phyloP scores from a whole-genome alignment of 164 flowering plant genomes.

The Berberis vulgaris region DNA sequence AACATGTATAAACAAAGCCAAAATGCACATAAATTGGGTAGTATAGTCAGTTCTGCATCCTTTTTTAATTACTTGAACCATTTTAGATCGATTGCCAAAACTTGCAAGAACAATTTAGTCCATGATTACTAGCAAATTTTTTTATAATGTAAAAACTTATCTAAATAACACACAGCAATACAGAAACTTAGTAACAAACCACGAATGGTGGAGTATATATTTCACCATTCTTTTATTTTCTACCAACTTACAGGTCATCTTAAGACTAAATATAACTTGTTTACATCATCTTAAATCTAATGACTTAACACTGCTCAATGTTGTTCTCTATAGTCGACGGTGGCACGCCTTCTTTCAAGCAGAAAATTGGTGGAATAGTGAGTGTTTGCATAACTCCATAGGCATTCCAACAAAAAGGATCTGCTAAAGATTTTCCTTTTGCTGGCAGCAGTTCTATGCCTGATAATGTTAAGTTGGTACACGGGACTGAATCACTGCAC shows the following conservation, averaged over 20 bases:
- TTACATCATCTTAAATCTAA: constrained; percentile 1
- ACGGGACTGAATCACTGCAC: constrained; percentile 76
- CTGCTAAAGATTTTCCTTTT: constrained; percentile 26
- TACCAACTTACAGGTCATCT: neutral
- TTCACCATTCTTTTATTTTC: no score
- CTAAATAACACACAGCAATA: no score
- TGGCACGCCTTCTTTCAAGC: constrained; percentile 53
- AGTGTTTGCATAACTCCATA: constrained; percentile 49
- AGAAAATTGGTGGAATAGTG: constrained; percentile 60
- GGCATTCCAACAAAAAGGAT: constrained; percentile 82
- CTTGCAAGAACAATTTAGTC: no score
- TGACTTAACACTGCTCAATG: constrained; percentile 20
- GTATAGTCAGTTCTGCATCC: no score
- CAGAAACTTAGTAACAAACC: no score
- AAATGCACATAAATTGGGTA: no score
- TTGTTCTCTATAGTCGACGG: constrained; percentile 12
- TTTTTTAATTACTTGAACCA: no score
- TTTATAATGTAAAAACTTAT: no score
- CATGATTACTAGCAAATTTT: no score
- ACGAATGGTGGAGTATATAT: no score
- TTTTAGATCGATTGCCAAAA: no score
- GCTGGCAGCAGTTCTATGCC: constrained; percentile 65
- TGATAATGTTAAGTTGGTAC: constrained; percentile 54
- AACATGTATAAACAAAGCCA: no score
- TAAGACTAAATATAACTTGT: neutral